Percentiles rank a stretch among this genome's conserved stretches.
phyloP scores from a whole-genome alignment of 495 filamentous ascomycete species.

The Stereocaulon alpinum region DNA sequence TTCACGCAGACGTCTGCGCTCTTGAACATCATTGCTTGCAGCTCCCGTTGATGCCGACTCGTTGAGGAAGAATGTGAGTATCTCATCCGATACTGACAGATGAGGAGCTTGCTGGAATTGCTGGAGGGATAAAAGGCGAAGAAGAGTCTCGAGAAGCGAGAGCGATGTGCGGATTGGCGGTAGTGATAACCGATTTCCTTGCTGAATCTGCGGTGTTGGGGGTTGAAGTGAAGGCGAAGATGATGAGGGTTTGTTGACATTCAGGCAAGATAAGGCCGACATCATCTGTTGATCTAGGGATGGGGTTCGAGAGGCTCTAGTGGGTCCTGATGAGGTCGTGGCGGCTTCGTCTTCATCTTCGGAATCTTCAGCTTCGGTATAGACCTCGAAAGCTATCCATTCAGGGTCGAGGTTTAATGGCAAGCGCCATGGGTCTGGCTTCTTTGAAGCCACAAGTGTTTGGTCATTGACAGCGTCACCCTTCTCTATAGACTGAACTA shows the following conservation, averaged over 20 bases:
- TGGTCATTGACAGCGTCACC: neutral
- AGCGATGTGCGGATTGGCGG: conserved; percentile 64
- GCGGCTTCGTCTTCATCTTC: conserved; percentile 52
- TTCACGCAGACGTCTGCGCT: conserved; percentile 55
- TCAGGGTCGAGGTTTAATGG: conserved; percentile 79
- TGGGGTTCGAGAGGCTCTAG: conserved; percentile 15
- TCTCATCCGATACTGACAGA: conserved; percentile 86
- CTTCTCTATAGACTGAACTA: conserved; percentile 1
- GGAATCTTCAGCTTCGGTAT: conserved; percentile 49
- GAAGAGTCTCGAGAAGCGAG: conserved; percentile 85
- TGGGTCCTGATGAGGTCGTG: conserved; percentile 17
- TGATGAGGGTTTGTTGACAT: conserved; percentile 15
- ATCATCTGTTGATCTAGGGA: conserved; percentile 34
- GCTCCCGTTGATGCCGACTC: conserved; percentile 65
- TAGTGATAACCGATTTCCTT: conserved; percentile 30
- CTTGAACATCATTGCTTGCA: conserved; percentile 59
- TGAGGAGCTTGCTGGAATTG: conserved; percentile 94
- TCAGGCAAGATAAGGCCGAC: conserved; percentile 31
- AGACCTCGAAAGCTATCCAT: conserved; percentile 93
- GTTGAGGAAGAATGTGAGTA: conserved; percentile 87
- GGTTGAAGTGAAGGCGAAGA: conserved; percentile 32
- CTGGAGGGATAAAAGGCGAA: conserved; percentile 87
- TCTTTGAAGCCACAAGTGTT: conserved; percentile 1
- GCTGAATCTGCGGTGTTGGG: conserved; percentile 30
- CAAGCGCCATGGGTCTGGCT: conserved; percentile 47